A percentile compares a stretch with the other conserved stretches of the same genome.
phyloP scores from a whole-genome alignment of 257 asterid genomes.

The Solanum chaucha region DNA sequence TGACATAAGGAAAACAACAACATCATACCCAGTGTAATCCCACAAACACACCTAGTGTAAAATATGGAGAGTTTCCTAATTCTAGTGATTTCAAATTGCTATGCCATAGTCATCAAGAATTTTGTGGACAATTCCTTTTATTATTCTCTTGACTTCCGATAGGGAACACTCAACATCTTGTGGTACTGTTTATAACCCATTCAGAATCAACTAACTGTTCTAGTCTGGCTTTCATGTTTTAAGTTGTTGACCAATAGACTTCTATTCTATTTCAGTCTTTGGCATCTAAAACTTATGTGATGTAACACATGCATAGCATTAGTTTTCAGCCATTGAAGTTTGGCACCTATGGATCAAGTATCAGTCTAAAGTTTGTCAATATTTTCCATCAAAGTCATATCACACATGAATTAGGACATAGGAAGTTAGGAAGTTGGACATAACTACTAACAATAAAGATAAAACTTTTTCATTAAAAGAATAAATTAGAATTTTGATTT shows the following conservation, averaged over 20 bases:
- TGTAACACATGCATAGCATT: not conserved
- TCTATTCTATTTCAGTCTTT: not conserved
- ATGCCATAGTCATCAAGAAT: not conserved
- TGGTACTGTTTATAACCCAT: not conserved
- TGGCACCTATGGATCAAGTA: not conserved
- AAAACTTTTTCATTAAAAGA: not conserved
- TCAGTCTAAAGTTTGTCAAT: not conserved
- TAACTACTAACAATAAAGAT: not conserved
- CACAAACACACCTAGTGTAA: not conserved
- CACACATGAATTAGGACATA: not conserved
- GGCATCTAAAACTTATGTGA: not conserved
- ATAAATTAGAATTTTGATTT: not conserved
- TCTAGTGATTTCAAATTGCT: not conserved
- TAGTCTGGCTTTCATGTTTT: not conserved
- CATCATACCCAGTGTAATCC: not conserved
- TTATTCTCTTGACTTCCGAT: slow-evolving; percentile 1
- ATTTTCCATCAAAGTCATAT: not conserved
- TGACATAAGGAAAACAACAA: not conserved
- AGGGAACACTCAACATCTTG: not conserved
- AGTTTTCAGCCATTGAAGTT: not conserved
- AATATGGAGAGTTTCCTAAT: not conserved
- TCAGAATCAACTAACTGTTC: not conserved
- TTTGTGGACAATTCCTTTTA: not conserved
- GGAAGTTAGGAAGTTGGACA: not conserved
- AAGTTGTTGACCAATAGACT: not conserved